Evolutionary conservation across 2,329 filamentous ascomycete species (phyloP).

Genomic region (Cercospora janseana): DNA sequence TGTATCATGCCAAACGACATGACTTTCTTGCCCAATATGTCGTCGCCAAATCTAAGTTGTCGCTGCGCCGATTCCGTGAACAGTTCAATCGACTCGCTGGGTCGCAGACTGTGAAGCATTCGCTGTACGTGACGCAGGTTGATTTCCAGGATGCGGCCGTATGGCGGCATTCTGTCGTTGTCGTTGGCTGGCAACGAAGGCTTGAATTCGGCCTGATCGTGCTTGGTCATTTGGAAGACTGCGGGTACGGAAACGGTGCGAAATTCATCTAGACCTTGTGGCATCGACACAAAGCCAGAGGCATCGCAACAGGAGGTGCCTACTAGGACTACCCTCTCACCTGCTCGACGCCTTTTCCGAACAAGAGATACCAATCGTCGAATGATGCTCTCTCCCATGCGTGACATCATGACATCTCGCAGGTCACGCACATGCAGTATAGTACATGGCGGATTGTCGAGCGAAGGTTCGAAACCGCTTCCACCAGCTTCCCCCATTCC

Average conservation of each 20-base stretch:
- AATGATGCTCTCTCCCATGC: constrained; percentile 68
- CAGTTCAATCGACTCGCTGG: constrained; percentile 28
- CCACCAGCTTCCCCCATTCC: too few relatives aligned
- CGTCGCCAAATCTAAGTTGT: constrained; percentile 32
- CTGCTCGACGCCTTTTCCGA: constrained; percentile 67
- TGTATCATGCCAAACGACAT: constrained; percentile 59
- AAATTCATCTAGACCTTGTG: constrained; percentile 44
- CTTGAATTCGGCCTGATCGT: constrained; percentile 19
- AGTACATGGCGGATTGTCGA: constrained; percentile 31
- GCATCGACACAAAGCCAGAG: constrained; percentile 3
- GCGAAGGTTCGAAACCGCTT: neutral
- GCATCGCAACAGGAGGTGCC: constrained; percentile 65
- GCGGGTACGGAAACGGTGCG: constrained; percentile 57
- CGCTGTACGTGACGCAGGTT: constrained; percentile 65
- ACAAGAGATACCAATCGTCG: constrained; percentile 68
- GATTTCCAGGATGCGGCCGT: constrained; percentile 46
- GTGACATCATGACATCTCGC: constrained; percentile 68
- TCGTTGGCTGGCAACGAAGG: constrained; percentile 12
- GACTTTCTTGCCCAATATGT: constrained; percentile 52
- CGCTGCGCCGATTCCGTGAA: constrained; percentile 21
- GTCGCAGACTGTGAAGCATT: constrained; percentile 55
- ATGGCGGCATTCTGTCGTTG: constrained; percentile 18
- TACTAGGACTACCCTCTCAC: constrained; percentile 70
- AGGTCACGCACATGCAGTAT: constrained; percentile 76
- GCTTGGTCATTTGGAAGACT: constrained; percentile 35